phyloP scores from a whole-genome alignment of 352 stramenopile genomes.

The Phytopythium mirpurense region DNA sequence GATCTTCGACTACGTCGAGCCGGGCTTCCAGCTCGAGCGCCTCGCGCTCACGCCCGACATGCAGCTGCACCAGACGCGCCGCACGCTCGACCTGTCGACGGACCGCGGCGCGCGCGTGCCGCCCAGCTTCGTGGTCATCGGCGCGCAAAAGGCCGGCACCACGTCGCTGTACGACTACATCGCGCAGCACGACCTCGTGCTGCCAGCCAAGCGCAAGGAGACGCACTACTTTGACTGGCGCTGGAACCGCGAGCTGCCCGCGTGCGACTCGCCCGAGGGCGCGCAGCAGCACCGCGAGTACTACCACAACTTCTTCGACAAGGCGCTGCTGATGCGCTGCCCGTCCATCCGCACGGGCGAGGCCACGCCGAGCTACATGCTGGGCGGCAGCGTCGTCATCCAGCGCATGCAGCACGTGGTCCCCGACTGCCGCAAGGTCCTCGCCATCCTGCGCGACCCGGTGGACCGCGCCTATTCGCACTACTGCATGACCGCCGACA shows the following conservation, averaged over 20 bases:
- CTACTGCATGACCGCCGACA: slow-evolving; percentile 85
- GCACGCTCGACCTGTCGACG: slow-evolving; percentile 90
- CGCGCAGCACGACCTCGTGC: slow-evolving; percentile 93
- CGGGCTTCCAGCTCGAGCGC: slow-evolving; percentile 48
- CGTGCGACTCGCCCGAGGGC: slow-evolving; percentile 47
- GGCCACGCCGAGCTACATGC: slow-evolving; percentile 89
- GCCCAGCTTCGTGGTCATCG: slow-evolving; percentile 94
- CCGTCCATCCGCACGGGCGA: slow-evolving; percentile 92
- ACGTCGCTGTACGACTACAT: slow-evolving; percentile 98
- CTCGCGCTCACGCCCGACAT: slow-evolving; percentile 86
- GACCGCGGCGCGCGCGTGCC: slow-evolving; percentile 70
- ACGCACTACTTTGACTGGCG: slow-evolving; percentile 99
- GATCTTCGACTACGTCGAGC: slow-evolving; percentile 98
- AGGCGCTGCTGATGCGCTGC: slow-evolving; percentile 75
- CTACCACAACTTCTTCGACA: slow-evolving; percentile 86
- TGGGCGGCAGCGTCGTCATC: slow-evolving; percentile 74
- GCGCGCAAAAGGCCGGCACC: slow-evolving; percentile 95
- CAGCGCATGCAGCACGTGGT: slow-evolving; percentile 72
- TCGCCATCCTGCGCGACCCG: slow-evolving; percentile 81
- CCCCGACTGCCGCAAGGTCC: slow-evolving; percentile 76
- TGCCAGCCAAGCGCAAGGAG: slow-evolving; percentile 90
- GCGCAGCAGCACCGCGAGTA: slow-evolving; percentile 49
- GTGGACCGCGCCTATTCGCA: slow-evolving; percentile 86
- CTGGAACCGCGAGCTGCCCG: slow-evolving; percentile 84
- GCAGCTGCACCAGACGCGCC: slow-evolving; percentile 93